Evolutionary conservation across 2,329 filamentous ascomycete species (phyloP), one percentile per base, ranked within the genome.

Genomic region (Penicillium sp.): DNA sequence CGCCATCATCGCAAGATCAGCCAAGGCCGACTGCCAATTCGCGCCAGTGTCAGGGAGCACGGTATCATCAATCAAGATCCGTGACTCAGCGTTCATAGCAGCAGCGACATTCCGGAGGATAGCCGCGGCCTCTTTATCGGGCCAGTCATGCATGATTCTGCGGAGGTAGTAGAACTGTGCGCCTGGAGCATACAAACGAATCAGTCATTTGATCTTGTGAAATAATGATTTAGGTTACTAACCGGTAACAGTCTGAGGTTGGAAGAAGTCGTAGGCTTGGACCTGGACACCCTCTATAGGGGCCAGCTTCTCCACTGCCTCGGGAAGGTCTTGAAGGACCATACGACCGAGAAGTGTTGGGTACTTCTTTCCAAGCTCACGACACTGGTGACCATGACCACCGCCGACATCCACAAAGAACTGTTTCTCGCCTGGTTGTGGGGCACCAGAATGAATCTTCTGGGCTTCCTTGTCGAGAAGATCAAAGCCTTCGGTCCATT

Each of bases 1-100:
- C 1, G 47, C 44, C 64, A 66, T 65, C 60, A 68, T 57, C 1
- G 49, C 31, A 10, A 66, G 27, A 45, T 66, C 62, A 0, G 56
- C 54, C 62, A 61, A 29, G 1, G 61, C 53, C 0, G 54, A 49
- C 43, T 59, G 57, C 62, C 55, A 67, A 34, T 54, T 48, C 3
- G 59, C 60, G 1, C 55, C 55, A 11, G 43, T 59, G 27, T 76
- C 61, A 1, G 75, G 74, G 8, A 80, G 43, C 3, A 79, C 72
- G 21, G 75, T 67, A n/a, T 80, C 78, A 49, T 77, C 73, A 46
- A 80, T 74, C 21, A 80, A 55, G 21, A 80, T 67, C 13, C 65
- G 60, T 0, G 75, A 77, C 4, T 71, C 52, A 0, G 50, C 21
- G 1, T 40, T 27, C 64, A 66, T 61, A 1, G 56, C 62, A 0